Conservation (phyloP, 495 filamentous ascomycete species). For the Xylaria cubensis region DNA sequence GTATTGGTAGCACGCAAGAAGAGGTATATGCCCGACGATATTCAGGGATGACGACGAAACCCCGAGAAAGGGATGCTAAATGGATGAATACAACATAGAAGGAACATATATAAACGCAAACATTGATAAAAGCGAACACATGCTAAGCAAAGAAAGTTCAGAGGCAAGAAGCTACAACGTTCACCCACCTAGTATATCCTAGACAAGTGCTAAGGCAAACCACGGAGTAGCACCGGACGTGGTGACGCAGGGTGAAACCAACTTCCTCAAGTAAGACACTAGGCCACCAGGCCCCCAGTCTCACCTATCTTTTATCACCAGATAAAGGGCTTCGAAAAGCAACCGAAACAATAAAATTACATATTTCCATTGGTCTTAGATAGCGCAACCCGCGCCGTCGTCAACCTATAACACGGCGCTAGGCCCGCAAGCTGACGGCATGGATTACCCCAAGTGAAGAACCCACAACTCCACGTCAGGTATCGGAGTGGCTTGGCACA, state of each 20-base stretch:
- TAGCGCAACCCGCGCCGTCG: constrained; percentile 13
- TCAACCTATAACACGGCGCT: constrained; percentile 25
- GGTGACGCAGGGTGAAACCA: not conserved
- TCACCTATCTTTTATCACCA: not conserved
- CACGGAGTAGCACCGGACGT: not conserved
- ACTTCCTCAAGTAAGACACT: not conserved
- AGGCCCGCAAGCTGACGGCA: constrained; percentile 24
- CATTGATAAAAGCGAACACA: not conserved
- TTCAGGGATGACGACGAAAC: not conserved
- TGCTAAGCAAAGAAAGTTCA: not conserved
- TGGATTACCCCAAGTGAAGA: constrained; percentile 20
- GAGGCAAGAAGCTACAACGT: not conserved
- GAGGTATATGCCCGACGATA: not conserved
- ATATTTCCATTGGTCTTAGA: constrained; percentile 29
- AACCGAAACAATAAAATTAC: constrained; percentile 5
- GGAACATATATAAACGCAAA: not conserved
- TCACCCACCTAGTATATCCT: not conserved
- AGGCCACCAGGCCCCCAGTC: not conserved
- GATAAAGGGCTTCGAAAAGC: constrained; percentile 8
- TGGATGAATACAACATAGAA: not conserved
- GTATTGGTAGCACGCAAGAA: not conserved
- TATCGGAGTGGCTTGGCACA: constrained; percentile 13
- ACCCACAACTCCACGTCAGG: constrained; percentile 17
- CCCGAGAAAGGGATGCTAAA: not conserved
- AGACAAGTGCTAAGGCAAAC: not conserved